Conservation (phyloP, 2,329 filamentous ascomycete genomes). For the Verticillium zaregamsianum region DNA sequence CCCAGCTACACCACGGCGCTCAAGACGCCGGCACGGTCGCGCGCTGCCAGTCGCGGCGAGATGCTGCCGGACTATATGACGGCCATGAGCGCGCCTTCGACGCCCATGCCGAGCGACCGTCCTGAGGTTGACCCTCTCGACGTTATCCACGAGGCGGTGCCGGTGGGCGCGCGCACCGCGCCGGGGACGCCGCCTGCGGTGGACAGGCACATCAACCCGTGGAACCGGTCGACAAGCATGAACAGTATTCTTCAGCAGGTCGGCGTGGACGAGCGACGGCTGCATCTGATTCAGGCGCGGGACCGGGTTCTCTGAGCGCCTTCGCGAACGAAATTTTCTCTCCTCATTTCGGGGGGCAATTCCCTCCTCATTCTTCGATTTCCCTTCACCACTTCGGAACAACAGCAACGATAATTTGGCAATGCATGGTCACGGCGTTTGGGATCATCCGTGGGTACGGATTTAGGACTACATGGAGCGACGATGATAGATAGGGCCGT, state of each 20-base stretch:
- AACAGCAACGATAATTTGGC: not conserved
- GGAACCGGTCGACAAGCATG: slow-evolving; percentile 13
- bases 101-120: slow-evolving; percentile 35
- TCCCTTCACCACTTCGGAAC: not conserved
- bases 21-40: slow-evolving; percentile 55
- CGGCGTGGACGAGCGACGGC: slow-evolving; percentile 18
- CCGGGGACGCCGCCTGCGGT: not conserved
- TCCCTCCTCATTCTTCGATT: not conserved
- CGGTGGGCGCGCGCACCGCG: not conserved
- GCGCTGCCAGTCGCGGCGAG: slow-evolving; percentile 41
- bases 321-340: not conserved
- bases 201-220: slow-evolving; percentile 1
- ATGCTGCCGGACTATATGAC: slow-evolving; percentile 64
- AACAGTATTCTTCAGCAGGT: slow-evolving; percentile 8
- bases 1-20: slow-evolving; percentile 76
- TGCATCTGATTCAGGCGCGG: slow-evolving; percentile 31
- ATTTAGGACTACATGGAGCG: not conserved
- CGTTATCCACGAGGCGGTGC: slow-evolving; percentile 20
- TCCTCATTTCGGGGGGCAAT: not conserved
- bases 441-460: not conserved
- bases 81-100: slow-evolving; percentile 49
- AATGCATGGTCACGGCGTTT: not conserved
- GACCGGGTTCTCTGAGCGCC: slow-evolving; percentile 22
- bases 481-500: not conserved
- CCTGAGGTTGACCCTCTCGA: slow-evolving; percentile 17